phyloP scores from a whole-genome alignment of 2,329 filamentous ascomycete genomes.

The Talaromyces sp. region DNA sequence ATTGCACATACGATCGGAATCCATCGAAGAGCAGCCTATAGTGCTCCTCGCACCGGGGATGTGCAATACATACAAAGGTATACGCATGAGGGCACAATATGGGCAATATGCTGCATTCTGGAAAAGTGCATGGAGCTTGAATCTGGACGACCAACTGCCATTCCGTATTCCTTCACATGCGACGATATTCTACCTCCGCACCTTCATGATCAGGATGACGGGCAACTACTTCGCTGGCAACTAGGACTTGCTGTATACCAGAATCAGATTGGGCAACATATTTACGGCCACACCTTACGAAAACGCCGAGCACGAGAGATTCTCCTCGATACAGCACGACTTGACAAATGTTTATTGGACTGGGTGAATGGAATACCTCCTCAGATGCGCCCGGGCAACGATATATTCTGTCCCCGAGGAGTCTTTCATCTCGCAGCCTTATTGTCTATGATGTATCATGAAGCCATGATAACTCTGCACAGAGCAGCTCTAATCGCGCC shows the following conservation, averaged over 20 bases:
- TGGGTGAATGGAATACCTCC: slow-evolving; percentile 12
- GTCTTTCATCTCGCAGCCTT: slow-evolving; percentile 6
- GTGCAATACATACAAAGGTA: slow-evolving; percentile 4
- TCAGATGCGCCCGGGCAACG: slow-evolving; percentile 12
- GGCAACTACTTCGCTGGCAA: slow-evolving; percentile 12
- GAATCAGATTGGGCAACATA: slow-evolving; percentile 11
- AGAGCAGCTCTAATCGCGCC: slow-evolving; percentile 8
- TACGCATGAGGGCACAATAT: slow-evolving; percentile 6
- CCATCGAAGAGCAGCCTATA: slow-evolving; percentile 10
- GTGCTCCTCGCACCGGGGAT: not conserved
- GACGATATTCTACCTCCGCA: slow-evolving; percentile 11
- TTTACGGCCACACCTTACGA: slow-evolving; percentile 12
- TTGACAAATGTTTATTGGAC: slow-evolving; percentile 11
- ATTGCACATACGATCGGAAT: slow-evolving; percentile 13
- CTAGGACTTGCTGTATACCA: slow-evolving; percentile 9
- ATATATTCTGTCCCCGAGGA: slow-evolving; percentile 6
- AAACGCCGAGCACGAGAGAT: slow-evolving; percentile 10
- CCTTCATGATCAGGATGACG: slow-evolving; percentile 9
- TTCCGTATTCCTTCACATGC: slow-evolving; percentile 10
- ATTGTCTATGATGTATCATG: slow-evolving; percentile 14
- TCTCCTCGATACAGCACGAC: slow-evolving; percentile 8
- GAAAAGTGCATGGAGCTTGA: slow-evolving; percentile 16
- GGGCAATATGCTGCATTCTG: slow-evolving; percentile 14
- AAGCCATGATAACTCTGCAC: slow-evolving; percentile 13
- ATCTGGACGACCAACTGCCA: slow-evolving; percentile 11